Percentiles rank a stretch among this genome's conserved stretches.
Conservation (phyloP, 1,284 basidiomycete species). For the Trichosporon sp. region DNA sequence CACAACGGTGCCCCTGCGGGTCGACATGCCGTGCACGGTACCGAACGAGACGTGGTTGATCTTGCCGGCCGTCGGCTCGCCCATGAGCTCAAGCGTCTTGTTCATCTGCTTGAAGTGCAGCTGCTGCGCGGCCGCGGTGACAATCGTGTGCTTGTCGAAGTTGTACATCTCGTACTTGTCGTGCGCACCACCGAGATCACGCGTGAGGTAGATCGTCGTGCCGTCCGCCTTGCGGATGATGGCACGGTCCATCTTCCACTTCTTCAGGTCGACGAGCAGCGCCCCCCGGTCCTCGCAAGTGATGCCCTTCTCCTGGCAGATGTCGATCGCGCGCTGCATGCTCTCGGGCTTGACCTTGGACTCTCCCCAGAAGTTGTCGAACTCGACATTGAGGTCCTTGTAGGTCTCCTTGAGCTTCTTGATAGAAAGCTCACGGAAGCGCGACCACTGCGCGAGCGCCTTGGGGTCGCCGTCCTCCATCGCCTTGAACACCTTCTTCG, state of each 20-base stretch:
- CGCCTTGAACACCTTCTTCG: constrained; percentile 85
- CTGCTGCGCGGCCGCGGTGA: constrained; percentile 91
- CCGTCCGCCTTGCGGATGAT: constrained; percentile 92
- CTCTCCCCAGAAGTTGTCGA: constrained; percentile 93
- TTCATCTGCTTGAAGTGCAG: constrained; percentile 91
- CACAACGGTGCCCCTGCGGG: constrained; percentile 91
- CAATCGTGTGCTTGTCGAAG: constrained; percentile 98
- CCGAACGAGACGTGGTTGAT: constrained; percentile 92
- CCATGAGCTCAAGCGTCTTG: constrained; percentile 89
- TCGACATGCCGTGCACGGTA: constrained; percentile 92
- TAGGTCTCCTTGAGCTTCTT: constrained; percentile 90
- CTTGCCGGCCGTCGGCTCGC: constrained; percentile 74
- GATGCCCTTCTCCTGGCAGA: constrained; percentile 52
- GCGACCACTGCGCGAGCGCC: constrained; percentile 80
- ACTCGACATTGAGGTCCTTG: constrained; percentile 81
- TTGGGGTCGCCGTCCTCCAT: constrained; percentile 91
- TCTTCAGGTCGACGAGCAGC: constrained; percentile 73
- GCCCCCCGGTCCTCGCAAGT: constrained; percentile 65
- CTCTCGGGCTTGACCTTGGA: constrained; percentile 75
- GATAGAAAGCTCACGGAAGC: constrained; percentile 89
- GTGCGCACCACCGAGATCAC: constrained; percentile 90
- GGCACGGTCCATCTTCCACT: constrained; percentile 85
- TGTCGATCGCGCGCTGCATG: constrained; percentile 64
- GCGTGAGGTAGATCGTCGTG: constrained; percentile 96
- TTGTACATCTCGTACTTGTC: constrained; percentile 88